A percentile compares a stretch with the other conserved stretches of the same genome.
These are phyloP conservation scores for Oenanthe sinensis DNA, from an alignment of 129 eudicot species.

Conservation along the genomic window DNA sequence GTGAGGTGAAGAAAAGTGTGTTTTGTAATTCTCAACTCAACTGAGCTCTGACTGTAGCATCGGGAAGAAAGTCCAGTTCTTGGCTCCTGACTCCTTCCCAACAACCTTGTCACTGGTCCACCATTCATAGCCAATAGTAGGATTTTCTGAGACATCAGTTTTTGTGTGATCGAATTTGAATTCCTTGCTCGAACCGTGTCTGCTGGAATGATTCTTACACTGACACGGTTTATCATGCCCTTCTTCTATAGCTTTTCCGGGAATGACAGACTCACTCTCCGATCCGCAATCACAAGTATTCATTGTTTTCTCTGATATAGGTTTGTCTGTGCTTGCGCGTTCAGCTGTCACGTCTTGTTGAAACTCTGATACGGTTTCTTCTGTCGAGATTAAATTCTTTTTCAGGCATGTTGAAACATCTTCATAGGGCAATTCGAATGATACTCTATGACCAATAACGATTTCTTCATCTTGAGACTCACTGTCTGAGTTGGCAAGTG, in stretches of 20 bases:
- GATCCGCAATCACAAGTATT: slow-evolving; percentile 26
- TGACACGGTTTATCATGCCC: slow-evolving; percentile 33
- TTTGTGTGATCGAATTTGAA: slow-evolving; percentile 72
- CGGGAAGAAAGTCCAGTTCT: slow-evolving; percentile 85
- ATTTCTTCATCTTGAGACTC: slow-evolving; percentile 40
- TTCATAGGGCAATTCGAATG: slow-evolving; percentile 59
- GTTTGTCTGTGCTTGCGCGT: slow-evolving; percentile 13
- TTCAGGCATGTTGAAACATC: slow-evolving; percentile 26
- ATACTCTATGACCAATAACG: slow-evolving; percentile 60
- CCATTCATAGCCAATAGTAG: slow-evolving; percentile 45
- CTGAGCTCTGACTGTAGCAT: slow-evolving; percentile 72
- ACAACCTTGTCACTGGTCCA: slow-evolving; percentile 54
- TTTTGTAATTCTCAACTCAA: slow-evolving; percentile 22
- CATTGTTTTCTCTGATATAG: slow-evolving; percentile 14
- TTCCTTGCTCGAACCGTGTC: slow-evolving; percentile 62
- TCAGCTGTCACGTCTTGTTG: slow-evolving; percentile 15
- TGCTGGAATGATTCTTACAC: slow-evolving; percentile 34
- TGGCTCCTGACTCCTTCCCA: slow-evolving; percentile 41
- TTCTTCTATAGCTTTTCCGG: slow-evolving; percentile 24
- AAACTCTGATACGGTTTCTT: slow-evolving; percentile 21
- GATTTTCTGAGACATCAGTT: slow-evolving; percentile 29
- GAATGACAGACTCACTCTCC: slow-evolving; percentile 23
- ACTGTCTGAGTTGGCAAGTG: slow-evolving; percentile 62
- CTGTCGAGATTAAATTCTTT: slow-evolving; percentile 31
- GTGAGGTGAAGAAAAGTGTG: background rate